These are phyloP conservation scores for Dactylorhiza incarnata DNA, from an alignment of 106 monocot species.

Conservation along the genomic window DNA sequence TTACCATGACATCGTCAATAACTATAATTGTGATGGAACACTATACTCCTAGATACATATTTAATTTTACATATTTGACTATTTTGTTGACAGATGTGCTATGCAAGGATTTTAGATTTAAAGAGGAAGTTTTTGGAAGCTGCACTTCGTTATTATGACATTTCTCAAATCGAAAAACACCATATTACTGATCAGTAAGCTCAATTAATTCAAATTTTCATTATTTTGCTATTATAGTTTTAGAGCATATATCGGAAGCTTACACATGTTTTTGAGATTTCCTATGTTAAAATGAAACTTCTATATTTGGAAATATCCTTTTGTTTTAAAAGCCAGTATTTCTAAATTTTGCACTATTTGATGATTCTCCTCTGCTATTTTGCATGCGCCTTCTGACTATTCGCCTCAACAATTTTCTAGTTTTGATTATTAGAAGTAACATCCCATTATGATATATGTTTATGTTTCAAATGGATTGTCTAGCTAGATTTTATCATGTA, in stretches of 20 bases:
- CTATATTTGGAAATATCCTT: neutral
- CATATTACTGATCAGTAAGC: slow-evolving; percentile 95
- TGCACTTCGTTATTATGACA: slow-evolving; percentile 96
- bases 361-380: neutral
- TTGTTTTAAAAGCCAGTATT: neutral
- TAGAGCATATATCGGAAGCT: neutral
- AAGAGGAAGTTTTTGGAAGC: slow-evolving; percentile 97
- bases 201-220: neutral
- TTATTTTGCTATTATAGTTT: neutral
- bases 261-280: neutral
- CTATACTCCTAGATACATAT: neutral
- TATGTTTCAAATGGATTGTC: neutral
- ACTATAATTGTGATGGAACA: neutral
- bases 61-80: neutral
- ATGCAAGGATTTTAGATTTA: slow-evolving; percentile 94
- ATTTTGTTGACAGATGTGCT: slow-evolving; percentile 66
- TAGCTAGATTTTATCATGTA: neutral
- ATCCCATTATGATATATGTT: neutral
- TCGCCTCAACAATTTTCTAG: neutral
- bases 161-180: slow-evolving; percentile 96
- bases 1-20: neutral
- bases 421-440: neutral
- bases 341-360: neutral
- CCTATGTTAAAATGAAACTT: neutral
- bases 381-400: neutral